A percentile compares a stretch with the other conserved stretches of the same genome.
These are phyloP conservation scores for Leavenworthia alabamica DNA, from an alignment of 345 rosid genomes.

Conservation along the genomic window DNA sequence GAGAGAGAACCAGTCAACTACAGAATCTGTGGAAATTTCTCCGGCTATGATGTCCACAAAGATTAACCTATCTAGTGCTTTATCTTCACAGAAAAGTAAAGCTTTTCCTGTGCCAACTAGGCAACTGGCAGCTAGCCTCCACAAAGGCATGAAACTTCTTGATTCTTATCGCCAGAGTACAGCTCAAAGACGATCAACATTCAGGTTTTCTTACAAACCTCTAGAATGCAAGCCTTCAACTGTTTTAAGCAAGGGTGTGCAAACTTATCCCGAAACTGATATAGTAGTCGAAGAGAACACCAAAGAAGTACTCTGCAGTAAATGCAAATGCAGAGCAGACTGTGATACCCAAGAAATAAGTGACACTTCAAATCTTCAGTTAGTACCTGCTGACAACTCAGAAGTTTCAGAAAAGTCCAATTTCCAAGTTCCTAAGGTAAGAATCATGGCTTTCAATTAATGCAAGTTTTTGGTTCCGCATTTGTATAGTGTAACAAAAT, in stretches of 20 bases:
- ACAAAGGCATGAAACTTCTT: constrained; percentile 84
- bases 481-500: not conserved
- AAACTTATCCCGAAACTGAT: constrained; percentile 51
- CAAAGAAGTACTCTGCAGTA: constrained; percentile 45
- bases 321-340: constrained; percentile 45
- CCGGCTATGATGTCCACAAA: constrained; percentile 38
- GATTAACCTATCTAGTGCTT: constrained; percentile 25
- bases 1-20: constrained; percentile 33
- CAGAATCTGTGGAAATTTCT: constrained; percentile 35
- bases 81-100: constrained; percentile 37
- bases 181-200: constrained; percentile 64
- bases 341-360: constrained; percentile 40
- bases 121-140: constrained; percentile 93
- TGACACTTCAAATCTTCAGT: constrained; percentile 51
- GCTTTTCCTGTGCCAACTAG: constrained; percentile 46
- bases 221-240: constrained; percentile 43
- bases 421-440: constrained; percentile 77
- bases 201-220: constrained; percentile 59
- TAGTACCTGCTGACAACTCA: constrained; percentile 52
- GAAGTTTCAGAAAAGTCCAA: constrained; percentile 54
- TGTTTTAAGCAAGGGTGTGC: constrained; percentile 66
- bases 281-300: constrained; percentile 34
- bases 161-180: constrained; percentile 64
- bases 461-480: not conserved
- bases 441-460: constrained; percentile 12